Conservation (phyloP, 371 early-diverging fungal genomes). For the Actinomortierella ambigua region DNA sequence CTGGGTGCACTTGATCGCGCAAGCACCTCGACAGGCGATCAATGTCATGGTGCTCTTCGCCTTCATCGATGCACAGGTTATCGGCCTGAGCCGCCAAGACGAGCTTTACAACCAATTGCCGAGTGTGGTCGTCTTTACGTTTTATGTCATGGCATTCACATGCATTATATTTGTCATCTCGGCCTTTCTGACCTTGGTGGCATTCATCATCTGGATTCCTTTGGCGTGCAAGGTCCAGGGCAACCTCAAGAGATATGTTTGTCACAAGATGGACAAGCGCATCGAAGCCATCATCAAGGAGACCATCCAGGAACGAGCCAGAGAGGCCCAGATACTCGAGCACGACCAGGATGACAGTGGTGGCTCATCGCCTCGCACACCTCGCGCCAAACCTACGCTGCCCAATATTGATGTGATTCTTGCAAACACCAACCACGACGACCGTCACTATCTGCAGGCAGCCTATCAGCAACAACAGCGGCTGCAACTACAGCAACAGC, state of each 20-base stretch:
- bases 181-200: conserved; percentile 47
- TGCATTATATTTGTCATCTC: conserved; percentile 52
- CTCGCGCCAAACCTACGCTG: conserved; percentile 16
- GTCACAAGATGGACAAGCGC: conserved; percentile 66
- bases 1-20: conserved; percentile 66
- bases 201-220: conserved; percentile 60
- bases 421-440: conserved; percentile 15
- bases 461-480: conserved; percentile 1
- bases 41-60: conserved; percentile 45
- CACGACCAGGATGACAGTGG: conserved; percentile 4
- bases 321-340: conserved; percentile 2
- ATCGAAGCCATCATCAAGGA: conserved; percentile 24
- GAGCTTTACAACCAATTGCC: conserved; percentile 12
- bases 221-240: conserved; percentile 56
- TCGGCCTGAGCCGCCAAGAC: conserved; percentile 8
- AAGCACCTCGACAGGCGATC: conserved; percentile 61
- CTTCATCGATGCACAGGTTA: conserved; percentile 15
- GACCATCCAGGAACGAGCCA: conserved; percentile 10
- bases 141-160: conserved; percentile 50
- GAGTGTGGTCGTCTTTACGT: conserved; percentile 9
- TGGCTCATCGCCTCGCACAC: background rate
- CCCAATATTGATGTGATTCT: conserved; percentile 23
- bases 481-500: conserved; percentile 7
- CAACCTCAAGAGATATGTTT: conserved; percentile 67
- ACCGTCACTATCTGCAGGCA: background rate